phyloP scores from a whole-genome alignment of 129 eudicot species.

The Rutidosis leptorrhynchoides region DNA sequence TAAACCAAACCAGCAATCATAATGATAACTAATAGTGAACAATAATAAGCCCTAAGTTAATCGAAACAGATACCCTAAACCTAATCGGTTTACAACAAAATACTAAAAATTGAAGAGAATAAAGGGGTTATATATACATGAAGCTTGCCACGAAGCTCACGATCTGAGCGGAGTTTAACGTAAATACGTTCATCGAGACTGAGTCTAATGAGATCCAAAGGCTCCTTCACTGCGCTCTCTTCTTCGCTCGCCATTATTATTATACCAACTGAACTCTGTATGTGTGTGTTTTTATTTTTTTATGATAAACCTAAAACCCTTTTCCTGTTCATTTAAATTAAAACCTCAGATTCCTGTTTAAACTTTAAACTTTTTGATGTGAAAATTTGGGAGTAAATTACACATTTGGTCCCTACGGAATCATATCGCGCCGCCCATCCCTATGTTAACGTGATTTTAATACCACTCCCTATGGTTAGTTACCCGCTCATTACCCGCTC shows the following conservation, averaged over 20 bases:
- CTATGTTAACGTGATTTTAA: no score
- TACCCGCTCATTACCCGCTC: no score
- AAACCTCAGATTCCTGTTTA: not conserved
- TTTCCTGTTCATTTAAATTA: not conserved
- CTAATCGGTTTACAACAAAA: not conserved
- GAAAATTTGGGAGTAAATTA: no score
- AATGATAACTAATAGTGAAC: not conserved
- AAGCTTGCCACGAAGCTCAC: constrained; percentile 98
- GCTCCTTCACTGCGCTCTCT: constrained; percentile 98
- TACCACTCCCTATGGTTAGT: no score
- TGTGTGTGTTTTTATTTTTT: not conserved
- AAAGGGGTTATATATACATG: constrained; percentile 47
- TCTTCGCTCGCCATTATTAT: constrained; percentile 66
- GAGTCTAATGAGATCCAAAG: constrained; percentile 90
- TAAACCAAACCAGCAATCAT: not conserved
- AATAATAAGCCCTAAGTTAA: not conserved
- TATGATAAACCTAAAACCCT: constrained; percentile 15
- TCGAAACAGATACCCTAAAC: not conserved
- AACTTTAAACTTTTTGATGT: no score
- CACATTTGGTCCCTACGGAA: no score
- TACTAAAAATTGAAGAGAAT: not conserved
- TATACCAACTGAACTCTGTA: not conserved
- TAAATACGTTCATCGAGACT: constrained; percentile 97
- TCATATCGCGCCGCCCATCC: no score
- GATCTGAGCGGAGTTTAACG: constrained; percentile 96